Evolutionary conservation across 306 rosid species (phyloP).

Genomic region (Elaeagnus macrophylla): DNA sequence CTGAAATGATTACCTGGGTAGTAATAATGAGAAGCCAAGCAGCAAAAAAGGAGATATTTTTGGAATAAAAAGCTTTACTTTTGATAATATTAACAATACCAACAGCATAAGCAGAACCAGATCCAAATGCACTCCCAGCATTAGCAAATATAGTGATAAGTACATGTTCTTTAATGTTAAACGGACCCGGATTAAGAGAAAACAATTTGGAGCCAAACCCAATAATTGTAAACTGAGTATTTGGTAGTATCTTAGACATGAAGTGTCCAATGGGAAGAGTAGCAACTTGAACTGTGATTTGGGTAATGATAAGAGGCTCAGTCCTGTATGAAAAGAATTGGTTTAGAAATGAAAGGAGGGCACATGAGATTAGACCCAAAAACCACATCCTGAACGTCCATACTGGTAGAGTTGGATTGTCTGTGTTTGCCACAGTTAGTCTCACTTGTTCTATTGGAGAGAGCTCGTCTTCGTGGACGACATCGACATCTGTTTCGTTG

Average conservation of each 20-base stretch:
- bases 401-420: conserved; percentile 24
- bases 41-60: too few species aligned
- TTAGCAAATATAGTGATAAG: conserved; percentile 72
- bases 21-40: too few species aligned
- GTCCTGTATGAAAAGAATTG: background rate
- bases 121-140: conserved; percentile 62
- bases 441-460: conserved; percentile 69
- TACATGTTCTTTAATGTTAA: conserved; percentile 81
- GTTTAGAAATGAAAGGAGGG: background rate
- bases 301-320: too few species aligned
- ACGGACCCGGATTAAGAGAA: too few species aligned
- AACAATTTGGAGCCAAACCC: too few species aligned
- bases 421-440: conserved; percentile 52
- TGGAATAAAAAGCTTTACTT: conserved; percentile 42
- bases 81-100: conserved; percentile 52
- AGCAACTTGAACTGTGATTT: too few species aligned
- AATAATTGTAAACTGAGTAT: background rate
- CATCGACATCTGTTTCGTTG: too few species aligned
- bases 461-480: conserved; percentile 38
- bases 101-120: conserved; percentile 56
- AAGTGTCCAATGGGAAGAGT: background rate
- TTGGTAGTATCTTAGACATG: background rate
- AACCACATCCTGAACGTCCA: background rate
- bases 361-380: background rate
- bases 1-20: too few species aligned